Conservation (phyloP, 2,329 filamentous ascomycete species). For the Paraconiothyrium sp. region DNA sequence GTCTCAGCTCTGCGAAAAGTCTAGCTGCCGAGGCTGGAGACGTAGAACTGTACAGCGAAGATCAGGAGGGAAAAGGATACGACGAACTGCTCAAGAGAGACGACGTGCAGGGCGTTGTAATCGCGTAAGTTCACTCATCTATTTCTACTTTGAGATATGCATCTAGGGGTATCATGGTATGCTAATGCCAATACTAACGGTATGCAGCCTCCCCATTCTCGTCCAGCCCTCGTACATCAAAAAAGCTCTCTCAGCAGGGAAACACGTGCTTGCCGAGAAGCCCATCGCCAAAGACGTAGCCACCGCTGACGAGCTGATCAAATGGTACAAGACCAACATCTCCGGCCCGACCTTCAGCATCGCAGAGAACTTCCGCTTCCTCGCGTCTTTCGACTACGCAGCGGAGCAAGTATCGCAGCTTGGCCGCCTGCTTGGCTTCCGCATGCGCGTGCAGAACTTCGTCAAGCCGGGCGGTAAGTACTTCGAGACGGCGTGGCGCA, state of each 20-base stretch:
- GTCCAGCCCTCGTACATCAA: slow-evolving; percentile 68
- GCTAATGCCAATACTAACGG: slow-evolving; percentile 16
- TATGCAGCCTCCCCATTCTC: slow-evolving; percentile 66
- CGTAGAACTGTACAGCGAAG: slow-evolving; percentile 68
- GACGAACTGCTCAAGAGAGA: slow-evolving; percentile 62
- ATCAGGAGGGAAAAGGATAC: slow-evolving; percentile 58
- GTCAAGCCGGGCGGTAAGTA: slow-evolving; percentile 64
- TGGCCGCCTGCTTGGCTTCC: slow-evolving; percentile 66
- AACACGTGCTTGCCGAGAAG: slow-evolving; percentile 76
- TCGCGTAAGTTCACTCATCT: slow-evolving; percentile 54
- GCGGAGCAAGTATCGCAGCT: slow-evolving; percentile 60
- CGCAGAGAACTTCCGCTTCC: slow-evolving; percentile 78
- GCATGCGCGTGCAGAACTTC: slow-evolving; percentile 56
- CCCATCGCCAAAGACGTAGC: slow-evolving; percentile 70
- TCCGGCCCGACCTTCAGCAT: slow-evolving; percentile 57
- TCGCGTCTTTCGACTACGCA: slow-evolving; percentile 64
- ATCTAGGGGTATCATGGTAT: neutral
- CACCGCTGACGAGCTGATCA: slow-evolving; percentile 59
- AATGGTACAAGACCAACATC: slow-evolving; percentile 57
- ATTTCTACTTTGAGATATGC: neutral
- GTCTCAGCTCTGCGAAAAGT: slow-evolving; percentile 63
- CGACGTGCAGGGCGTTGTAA: slow-evolving; percentile 66
- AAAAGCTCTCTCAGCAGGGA: slow-evolving; percentile 69
- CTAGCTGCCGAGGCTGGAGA: slow-evolving; percentile 48
- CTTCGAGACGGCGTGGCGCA: slow-evolving; percentile 69